Conservation (phyloP, 352 stramenopile species). For the Salisapilia sapeloensis region DNA sequence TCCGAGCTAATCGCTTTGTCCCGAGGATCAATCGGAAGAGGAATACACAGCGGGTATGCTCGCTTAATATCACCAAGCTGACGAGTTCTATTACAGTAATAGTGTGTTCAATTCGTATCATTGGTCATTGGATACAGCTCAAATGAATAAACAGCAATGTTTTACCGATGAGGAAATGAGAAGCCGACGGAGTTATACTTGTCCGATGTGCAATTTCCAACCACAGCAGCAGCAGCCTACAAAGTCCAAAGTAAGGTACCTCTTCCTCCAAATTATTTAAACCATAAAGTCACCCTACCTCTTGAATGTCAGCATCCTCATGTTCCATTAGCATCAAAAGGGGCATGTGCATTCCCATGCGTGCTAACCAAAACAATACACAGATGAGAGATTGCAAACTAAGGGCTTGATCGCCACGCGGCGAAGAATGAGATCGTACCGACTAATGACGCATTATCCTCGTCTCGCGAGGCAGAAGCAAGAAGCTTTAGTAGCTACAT, state of each 20-base stretch:
- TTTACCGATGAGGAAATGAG: conserved; percentile 34
- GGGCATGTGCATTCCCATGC: conserved; percentile 37
- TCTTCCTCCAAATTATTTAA: not conserved
- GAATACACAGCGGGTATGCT: conserved; percentile 27
- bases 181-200: conserved; percentile 31
- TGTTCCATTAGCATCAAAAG: conserved; percentile 70
- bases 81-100: conserved; percentile 12
- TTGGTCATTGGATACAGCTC: not conserved
- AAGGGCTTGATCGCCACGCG: no score
- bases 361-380: conserved; percentile 11
- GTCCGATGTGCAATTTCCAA: conserved; percentile 34
- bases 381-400: not conserved
- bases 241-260: not conserved
- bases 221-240: conserved; percentile 44
- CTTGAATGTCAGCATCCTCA: conserved; percentile 51
- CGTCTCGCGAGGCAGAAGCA: conserved; percentile 37
- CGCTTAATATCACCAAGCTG: conserved; percentile 41
- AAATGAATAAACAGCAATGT: not conserved
- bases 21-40: conserved; percentile 38
- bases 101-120: not conserved
- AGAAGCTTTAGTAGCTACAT: conserved; percentile 23
- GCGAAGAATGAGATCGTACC: conserved; percentile 10
- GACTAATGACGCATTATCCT: conserved; percentile 68
- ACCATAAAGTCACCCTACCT: conserved; percentile 11
- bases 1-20: conserved; percentile 12